phyloP scores from a whole-genome alignment of 176 grass and related monocot genomes.

The Ensete glaucum region DNA sequence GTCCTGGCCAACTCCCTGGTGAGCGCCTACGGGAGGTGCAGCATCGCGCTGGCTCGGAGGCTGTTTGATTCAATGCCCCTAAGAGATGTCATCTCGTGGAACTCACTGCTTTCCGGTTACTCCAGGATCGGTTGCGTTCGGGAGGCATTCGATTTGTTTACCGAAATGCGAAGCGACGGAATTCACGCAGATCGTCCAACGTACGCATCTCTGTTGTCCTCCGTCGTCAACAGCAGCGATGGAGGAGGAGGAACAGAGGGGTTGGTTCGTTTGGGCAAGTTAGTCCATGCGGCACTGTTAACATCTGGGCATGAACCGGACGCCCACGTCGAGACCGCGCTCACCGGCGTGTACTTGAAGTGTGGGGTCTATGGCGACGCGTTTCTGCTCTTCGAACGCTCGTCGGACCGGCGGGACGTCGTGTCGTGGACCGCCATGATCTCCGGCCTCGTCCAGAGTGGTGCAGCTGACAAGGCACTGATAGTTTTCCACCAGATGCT shows the following conservation, averaged over 20 bases:
- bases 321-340: constrained; percentile 18
- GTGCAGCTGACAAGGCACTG: constrained; percentile 16
- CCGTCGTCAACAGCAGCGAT: not conserved
- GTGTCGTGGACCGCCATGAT: constrained; percentile 22
- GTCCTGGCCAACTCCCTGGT: constrained; percentile 19
- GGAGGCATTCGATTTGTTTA: constrained; percentile 4
- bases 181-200: constrained; percentile 9
- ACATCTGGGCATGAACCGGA: constrained; percentile 11
- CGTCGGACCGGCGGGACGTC: constrained; percentile 9
- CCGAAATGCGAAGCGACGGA: constrained; percentile 14
- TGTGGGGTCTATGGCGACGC: not conserved
- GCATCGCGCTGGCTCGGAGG: constrained; percentile 2
- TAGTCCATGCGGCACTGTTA: not conserved
- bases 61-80: constrained; percentile 21
- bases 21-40: constrained; percentile 3
- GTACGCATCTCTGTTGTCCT: constrained; percentile 16
- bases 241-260: not conserved
- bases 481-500: constrained; percentile 16
- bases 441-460: constrained; percentile 13
- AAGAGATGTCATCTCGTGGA: constrained; percentile 22
- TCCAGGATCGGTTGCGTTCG: not conserved
- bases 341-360: constrained; percentile 20
- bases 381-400: constrained; percentile 12
- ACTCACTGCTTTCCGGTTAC: constrained; percentile 14
- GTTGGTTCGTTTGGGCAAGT: constrained; percentile 7